phyloP scores from a whole-genome alignment of 225 moss, liverwort and hornwort species.

The Neckera pumila region DNA sequence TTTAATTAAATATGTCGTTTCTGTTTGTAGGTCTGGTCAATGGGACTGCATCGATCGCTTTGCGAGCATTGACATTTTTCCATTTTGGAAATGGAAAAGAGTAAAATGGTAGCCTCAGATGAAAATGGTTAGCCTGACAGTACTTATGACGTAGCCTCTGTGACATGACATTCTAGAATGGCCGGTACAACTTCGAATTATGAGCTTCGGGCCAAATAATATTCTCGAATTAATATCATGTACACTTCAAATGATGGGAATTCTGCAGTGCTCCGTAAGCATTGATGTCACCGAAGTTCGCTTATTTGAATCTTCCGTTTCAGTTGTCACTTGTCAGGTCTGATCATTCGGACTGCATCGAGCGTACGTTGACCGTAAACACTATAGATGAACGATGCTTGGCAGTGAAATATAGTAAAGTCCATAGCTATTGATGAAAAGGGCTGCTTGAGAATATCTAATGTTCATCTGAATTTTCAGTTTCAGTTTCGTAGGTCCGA shows the following conservation, averaged over 20 bases:
- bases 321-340: neutral
- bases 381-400: neutral
- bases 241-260: neutral
- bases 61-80: too few species aligned
- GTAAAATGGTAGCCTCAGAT: neutral
- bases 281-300: neutral
- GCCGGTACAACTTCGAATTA: neutral
- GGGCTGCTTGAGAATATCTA: neutral
- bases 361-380: too few species aligned
- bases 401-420: neutral
- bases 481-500: neutral
- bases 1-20: neutral
- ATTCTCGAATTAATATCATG: neutral
- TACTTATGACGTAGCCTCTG: neutral
- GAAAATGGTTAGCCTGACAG: neutral
- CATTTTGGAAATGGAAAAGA: neutral
- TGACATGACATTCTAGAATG: neutral
- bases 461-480: neutral
- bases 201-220: neutral
- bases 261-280: slow-evolving; percentile 25
- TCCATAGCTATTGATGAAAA: neutral
- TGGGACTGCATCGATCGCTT: neutral
- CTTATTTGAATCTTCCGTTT: neutral
- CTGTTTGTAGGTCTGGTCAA: neutral
- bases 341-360: neutral